Percentiles rank a stretch among this genome's conserved stretches.
Evolutionary conservation across 352 stramenopile species (phyloP).

Genomic region (Globisporangium carolinianum): DNA sequence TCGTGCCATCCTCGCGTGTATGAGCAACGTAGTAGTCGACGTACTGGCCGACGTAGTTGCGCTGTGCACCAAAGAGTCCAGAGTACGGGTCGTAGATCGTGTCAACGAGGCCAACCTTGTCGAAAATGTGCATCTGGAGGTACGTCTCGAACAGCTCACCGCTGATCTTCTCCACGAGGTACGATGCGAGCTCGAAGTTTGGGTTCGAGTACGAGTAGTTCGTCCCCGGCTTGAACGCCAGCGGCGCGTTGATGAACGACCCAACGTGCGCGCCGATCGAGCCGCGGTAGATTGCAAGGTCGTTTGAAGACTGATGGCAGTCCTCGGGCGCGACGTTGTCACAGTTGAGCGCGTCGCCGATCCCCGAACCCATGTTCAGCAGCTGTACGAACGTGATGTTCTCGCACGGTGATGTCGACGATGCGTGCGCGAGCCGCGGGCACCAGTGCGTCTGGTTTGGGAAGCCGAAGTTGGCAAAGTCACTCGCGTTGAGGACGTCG

Average conservation of each 20-base stretch:
- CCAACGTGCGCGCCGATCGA: conserved; percentile 29
- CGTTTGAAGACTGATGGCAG: conserved; percentile 8
- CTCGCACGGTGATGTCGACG: conserved; percentile 21
- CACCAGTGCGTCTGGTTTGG: conserved; percentile 45
- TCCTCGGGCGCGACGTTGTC: conserved; percentile 15
- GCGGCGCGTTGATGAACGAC: conserved; percentile 36
- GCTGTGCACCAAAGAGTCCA: conserved; percentile 19
- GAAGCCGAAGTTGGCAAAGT: conserved; percentile 38
- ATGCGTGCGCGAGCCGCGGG: conserved; percentile 15
- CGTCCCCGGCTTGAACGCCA: conserved; percentile 42
- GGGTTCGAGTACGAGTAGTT: conserved; percentile 47
- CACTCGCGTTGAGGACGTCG: conserved; percentile 21
- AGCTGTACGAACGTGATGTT: conserved; percentile 51
- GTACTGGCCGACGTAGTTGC: conserved; percentile 39
- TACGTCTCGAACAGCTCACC: conserved; percentile 30
- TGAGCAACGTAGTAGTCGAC: conserved; percentile 35
- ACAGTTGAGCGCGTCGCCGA: conserved; percentile 25
- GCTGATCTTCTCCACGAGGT: conserved; percentile 57
- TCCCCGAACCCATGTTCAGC: conserved; percentile 46
- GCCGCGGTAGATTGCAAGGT: conserved; percentile 18
- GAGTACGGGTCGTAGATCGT: conserved; percentile 44
- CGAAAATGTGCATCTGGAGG: conserved; percentile 31
- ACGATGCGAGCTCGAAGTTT: conserved; percentile 44
- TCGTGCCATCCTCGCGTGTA: neutral
- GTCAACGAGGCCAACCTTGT: conserved; percentile 21